Percentiles rank a stretch among this genome's conserved stretches.
These are phyloP conservation scores for Saccharomyces pastorianus DNA, from an alignment of 1,139 yeast species.

Conservation along the genomic window DNA sequence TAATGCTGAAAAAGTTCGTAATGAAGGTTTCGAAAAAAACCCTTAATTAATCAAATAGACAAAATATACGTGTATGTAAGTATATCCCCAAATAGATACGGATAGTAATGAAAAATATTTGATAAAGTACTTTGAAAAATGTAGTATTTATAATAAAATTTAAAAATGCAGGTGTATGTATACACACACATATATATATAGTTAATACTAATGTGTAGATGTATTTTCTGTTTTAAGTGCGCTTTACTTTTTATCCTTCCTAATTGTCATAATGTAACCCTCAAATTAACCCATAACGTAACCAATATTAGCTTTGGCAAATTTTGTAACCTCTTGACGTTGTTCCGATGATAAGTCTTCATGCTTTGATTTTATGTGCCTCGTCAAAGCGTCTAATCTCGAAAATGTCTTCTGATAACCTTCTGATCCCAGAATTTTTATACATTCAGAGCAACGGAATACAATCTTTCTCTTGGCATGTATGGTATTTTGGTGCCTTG, in stretches of 20 bases:
- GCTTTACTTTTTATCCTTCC: background rate
- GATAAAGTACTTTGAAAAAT: background rate
- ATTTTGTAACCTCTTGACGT: constrained; percentile 61
- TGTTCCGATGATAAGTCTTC: constrained; percentile 54
- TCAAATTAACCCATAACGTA: constrained; percentile 33
- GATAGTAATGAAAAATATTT: background rate
- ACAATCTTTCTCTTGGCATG: constrained; percentile 83
- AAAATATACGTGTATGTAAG: background rate
- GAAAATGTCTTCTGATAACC: constrained; percentile 66
- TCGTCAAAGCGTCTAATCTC: constrained; percentile 87
- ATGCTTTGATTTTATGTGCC: constrained; percentile 89
- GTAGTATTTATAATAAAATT: background rate
- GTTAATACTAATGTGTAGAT: background rate
- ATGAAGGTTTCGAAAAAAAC: constrained; percentile 43
- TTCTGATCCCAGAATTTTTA: constrained; percentile 40
- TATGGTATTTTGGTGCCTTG: constrained; percentile 92
- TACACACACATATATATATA: background rate
- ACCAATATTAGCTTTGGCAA: constrained; percentile 69
- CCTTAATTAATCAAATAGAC: constrained; percentile 8
- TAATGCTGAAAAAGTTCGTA: constrained; percentile 57
- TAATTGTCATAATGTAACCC: background rate
- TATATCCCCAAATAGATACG: too few species aligned
- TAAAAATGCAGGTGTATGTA: background rate
- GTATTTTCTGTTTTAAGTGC: background rate
- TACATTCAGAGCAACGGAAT: constrained; percentile 82